A percentile compares a stretch with the other conserved stretches of the same genome.
These are phyloP conservation scores for Hyphodiscus sp. DNA, from an alignment of 2,329 filamentous ascomycete genomes.

Conservation along the genomic window DNA sequence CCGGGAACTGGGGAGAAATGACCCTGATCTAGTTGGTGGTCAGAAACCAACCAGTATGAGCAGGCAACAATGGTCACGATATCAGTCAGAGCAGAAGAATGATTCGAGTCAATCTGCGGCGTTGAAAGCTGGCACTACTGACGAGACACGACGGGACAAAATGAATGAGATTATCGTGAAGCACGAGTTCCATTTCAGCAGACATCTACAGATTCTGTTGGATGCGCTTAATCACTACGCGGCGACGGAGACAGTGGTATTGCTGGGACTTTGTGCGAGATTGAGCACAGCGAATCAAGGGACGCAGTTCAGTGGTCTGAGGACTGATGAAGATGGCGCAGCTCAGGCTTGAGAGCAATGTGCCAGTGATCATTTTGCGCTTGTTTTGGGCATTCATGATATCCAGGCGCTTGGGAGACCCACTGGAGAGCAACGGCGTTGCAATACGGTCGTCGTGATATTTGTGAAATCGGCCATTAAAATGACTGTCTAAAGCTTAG, in stretches of 20 bases:
- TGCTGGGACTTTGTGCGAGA: conserved; percentile 79
- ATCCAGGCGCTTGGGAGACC: conserved; percentile 2
- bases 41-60: conserved; percentile 54
- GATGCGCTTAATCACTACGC: conserved; percentile 96
- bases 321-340: conserved; percentile 48
- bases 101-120: conserved; percentile 25
- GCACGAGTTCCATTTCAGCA: conserved; percentile 88
- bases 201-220: conserved; percentile 87
- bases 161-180: conserved; percentile 81
- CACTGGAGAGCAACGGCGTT: neutral
- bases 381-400: conserved; percentile 7
- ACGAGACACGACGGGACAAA: conserved; percentile 29
- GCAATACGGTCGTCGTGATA: neutral
- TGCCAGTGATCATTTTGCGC: neutral
- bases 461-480: too few species aligned
- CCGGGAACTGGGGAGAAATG: conserved; percentile 74
- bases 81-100: conserved; percentile 42
- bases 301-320: conserved; percentile 54
- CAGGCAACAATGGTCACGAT: conserved; percentile 52
- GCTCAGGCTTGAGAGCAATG: conserved; percentile 12
- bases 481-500: too few species aligned
- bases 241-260: conserved; percentile 91
- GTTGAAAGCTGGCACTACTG: conserved; percentile 11
- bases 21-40: conserved; percentile 64
- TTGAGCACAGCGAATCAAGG: conserved; percentile 78